Evolutionary conservation across 2,329 filamentous ascomycete species (phyloP), one percentile per base, ranked within the genome.

Genomic region (Ophiocordyceps sinensis): DNA sequence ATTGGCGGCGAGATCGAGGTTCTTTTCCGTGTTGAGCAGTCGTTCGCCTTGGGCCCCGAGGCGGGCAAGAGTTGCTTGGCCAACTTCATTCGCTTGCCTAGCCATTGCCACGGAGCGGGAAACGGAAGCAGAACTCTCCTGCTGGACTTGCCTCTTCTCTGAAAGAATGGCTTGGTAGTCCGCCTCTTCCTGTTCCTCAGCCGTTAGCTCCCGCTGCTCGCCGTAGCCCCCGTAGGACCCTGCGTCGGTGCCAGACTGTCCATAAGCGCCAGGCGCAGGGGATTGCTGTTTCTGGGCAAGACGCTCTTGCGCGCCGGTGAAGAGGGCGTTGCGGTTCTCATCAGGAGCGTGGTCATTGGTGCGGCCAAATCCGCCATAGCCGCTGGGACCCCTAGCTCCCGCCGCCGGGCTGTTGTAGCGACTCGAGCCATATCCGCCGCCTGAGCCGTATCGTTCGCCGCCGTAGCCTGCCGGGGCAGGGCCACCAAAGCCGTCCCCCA

Each of bases 31-130:
- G 54, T 88, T 85, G 56, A 88, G 77, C 42, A 94, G 72, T 14
- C 81, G 73, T 56, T 94, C 85, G 44, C 82, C 82, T 59, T 94
- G 87, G 13, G 73, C 76, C 41, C 80, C 83, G 12, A 94, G 73
- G 43, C 82, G 72, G 32, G 77, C 79, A 31, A 89, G 69, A 0
- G 83, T 88, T 39, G 76, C 73, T 21, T 79, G 73, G 37, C 82
- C 84, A 28, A 88, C 58, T 42, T 64, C 61, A 31, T 63, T 63
- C 36, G 59, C 59, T 75, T 63, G 61, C 21, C 60, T 49, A 13
- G 61, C 61, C 60, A 63, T 62, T 45, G 60, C 57, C 4, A 64
- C 58, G 12, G 61, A 62, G 31, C 62, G 59, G 14, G 56, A 57
- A 11, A 64, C 58, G 2, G 62, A 64, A 0, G 53, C 50, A n/a